Evolutionary conservation across 331 rosid genomes (phyloP), one percentile per base, ranked within the genome.

Genomic region (Spiraea crenata): DNA sequence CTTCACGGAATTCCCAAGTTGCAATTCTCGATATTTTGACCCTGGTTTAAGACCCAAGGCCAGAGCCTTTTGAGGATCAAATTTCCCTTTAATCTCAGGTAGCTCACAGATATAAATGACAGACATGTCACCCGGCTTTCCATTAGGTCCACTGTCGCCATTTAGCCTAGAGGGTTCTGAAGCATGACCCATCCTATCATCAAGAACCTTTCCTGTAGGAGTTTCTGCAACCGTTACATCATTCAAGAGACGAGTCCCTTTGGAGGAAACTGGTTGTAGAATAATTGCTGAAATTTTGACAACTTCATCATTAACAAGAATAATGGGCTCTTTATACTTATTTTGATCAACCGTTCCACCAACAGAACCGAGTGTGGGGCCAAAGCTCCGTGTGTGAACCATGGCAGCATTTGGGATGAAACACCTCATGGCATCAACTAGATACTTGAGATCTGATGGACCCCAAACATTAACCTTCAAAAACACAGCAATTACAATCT

Each of bases 371-470:
- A 61, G 67, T 49, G 63, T 51, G 9, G 96, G 90, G 37, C 92
- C 99, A 76, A 93, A 93, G 84, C 97, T 91, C 84, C 76, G 78
- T 15, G 99, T 91, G 87, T 93, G 86, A 84, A 91, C 95, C 99
- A 93, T 91, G 80, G 95, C 92, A 81, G 97, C 97, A 78, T 79
- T 82, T 78, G 97, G 98, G 75, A 93, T 82, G 75, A 93, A 93
- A 75, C 86, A 87, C 79, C 69, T 86, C 97, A 90, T 90, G 70
- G 98, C 97, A 82, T 87, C 87, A 37, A 93, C 83, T 78, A 93
- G 82, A 76, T 82, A 88, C 80, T 88, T 87, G 57, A 93, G 78
- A 80, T 93, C 98, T 59, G 98, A 90, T 17, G 98, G 97, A 40
- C 98, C 98, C 89, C 98, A 88, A 54, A 93, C 78, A 61, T 90